phyloP scores from a whole-genome alignment of 805 yeast genomes.

The Barnettozyma sucrosica region DNA sequence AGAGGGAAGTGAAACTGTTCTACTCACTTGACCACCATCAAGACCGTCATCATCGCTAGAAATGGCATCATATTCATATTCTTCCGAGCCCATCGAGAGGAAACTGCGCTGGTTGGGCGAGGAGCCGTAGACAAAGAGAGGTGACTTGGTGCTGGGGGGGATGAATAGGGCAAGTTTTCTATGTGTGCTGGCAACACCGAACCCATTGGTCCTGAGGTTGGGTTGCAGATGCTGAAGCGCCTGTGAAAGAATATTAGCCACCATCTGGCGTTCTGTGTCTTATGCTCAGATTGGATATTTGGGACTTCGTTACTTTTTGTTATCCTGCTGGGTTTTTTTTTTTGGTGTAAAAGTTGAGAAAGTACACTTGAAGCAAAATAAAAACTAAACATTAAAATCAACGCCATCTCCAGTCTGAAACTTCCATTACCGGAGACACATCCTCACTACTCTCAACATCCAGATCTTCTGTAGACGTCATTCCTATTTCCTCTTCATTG shows the following conservation, averaged over 20 bases:
- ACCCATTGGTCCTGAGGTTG: slow-evolving; percentile 34
- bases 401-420: too few relatives aligned
- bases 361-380: too few relatives aligned
- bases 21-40: slow-evolving; percentile 32
- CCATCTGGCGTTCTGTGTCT: slow-evolving; percentile 3
- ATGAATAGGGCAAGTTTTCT: slow-evolving; percentile 34
- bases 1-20: slow-evolving; percentile 38
- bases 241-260: slow-evolving; percentile 14
- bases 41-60: slow-evolving; percentile 24
- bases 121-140: slow-evolving; percentile 29
- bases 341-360: too few relatives aligned
- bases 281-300: too few relatives aligned
- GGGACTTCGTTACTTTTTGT: too few relatives aligned
- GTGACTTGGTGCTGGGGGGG: slow-evolving; percentile 37
- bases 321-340: too few relatives aligned
- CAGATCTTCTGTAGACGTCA: not conserved
- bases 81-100: slow-evolving; percentile 35
- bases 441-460: too few relatives aligned
- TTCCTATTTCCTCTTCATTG: slow-evolving; percentile 1
- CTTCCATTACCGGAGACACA: too few relatives aligned
- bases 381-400: too few relatives aligned
- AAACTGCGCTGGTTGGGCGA: slow-evolving; percentile 34
- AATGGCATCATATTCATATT: slow-evolving; percentile 22
- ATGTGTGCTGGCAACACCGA: slow-evolving; percentile 37
- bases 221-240: slow-evolving; percentile 30